Base-by-base conservation (phyloP, 2,329 filamentous ascomycete genomes). In the Colletotrichum higginsianum region DNA sequence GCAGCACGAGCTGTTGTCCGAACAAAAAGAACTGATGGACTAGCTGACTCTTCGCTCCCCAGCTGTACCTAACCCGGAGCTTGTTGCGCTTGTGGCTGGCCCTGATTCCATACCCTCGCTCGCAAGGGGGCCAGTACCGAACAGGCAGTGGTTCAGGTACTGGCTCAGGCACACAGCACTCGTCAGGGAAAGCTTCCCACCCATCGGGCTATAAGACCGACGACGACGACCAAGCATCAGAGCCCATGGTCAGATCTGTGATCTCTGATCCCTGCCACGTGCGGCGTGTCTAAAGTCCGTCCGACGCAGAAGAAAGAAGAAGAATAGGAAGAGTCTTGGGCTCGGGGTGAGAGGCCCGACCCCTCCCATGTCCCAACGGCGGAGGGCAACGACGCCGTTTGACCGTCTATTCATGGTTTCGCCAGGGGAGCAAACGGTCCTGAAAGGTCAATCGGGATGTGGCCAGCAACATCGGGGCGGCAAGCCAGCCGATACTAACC, bases 401-500 rank as follows among this genome's bases (percentile, higher is more conserved):
- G 63, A 50, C 67, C 50, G 63, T 61, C 63, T 44, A 67, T 62
- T 61, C 18, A 40, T 15, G 30, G 13, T 40, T 23, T 38, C 30
- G 55, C 67, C 65, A 55, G 16, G 47, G 46, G 47, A 53, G 35
- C 35, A 52, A 47, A 52, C 13, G 16, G 35, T 40, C 38, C 65
- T 40, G 26, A 15, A 38, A 40, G 49, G n/a, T 50, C 46, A 61
- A 50, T n/a, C 9, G 52, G 21, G 26, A 30, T 18, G 18, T 38
- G 46, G 21, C 2, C 26, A 26, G 18, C 13, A 40, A 47, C 13
- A 50, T 47, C 40, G 62, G 55, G 56, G 57, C 64, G 57, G 42
- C n/a, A 58, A 49, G 44, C 35, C 57, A 60, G 58, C 58, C 50
- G 64, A 68, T 53, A 65, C 65, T 52, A 21, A 68, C 68, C 64